A percentile compares a stretch with the other conserved stretches of the same genome.
Evolutionary conservation across 1,284 basidiomycete species (phyloP).

Genomic region (Stereum hirsutum): DNA sequence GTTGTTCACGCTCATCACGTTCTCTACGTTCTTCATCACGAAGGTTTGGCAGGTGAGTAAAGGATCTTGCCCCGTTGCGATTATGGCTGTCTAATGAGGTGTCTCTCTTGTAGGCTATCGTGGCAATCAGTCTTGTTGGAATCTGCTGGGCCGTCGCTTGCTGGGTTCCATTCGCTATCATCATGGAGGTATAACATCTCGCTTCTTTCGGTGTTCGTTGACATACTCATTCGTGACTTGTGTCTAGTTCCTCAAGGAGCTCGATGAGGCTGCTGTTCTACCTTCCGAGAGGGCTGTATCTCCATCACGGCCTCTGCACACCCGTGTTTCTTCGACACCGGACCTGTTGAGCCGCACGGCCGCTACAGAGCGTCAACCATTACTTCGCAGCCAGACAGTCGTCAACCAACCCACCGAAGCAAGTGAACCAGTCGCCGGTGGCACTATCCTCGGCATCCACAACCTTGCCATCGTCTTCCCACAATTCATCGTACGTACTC

Average conservation of each 20-base stretch:
- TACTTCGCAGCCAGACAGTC: constrained; percentile 57
- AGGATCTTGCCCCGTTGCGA: neutral
- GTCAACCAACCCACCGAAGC: constrained; percentile 41
- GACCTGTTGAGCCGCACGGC: constrained; percentile 16
- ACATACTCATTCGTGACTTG: constrained; percentile 3
- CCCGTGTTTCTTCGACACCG: constrained; percentile 37
- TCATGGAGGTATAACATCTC: constrained; percentile 90
- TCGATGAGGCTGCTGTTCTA: constrained; percentile 24
- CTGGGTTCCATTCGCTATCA: constrained; percentile 88
- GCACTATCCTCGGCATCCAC: constrained; percentile 91
- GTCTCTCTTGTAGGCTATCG: constrained; percentile 49
- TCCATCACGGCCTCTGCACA: constrained; percentile 27
- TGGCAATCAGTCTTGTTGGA: constrained; percentile 77
- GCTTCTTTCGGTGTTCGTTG: neutral
- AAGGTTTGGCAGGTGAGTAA: constrained; percentile 55
- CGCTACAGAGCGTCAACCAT: constrained; percentile 48
- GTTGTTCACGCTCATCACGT: constrained; percentile 69
- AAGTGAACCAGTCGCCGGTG: constrained; percentile 60
- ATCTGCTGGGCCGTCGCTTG: constrained; percentile 94
- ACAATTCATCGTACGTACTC: constrained; percentile 72
- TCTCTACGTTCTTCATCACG: constrained; percentile 77
- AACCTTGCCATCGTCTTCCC: constrained; percentile 92
- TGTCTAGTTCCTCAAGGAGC: constrained; percentile 72
- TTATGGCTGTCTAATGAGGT: neutral
- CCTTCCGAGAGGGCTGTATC: neutral